Evolutionary conservation across 176 grass and related monocot genomes (phyloP).

Genomic region (Oropetium thomaeum): DNA sequence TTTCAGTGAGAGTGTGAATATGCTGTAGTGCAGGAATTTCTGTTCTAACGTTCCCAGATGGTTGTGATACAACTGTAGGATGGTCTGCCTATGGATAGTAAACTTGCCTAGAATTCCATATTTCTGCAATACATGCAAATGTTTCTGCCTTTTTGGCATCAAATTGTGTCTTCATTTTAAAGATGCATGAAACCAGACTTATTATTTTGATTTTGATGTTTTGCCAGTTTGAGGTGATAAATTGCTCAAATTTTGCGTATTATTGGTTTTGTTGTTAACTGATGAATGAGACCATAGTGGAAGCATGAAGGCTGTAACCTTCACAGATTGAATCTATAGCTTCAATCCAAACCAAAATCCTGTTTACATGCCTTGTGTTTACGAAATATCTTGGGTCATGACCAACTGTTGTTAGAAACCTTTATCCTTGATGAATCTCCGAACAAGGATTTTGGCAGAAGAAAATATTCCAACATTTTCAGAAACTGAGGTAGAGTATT

Average conservation of each 20-base stretch:
- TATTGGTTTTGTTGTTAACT: background rate
- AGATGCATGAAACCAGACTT: background rate
- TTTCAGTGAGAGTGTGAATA: slow-evolving; percentile 24
- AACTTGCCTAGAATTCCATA: background rate
- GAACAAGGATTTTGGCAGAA: background rate
- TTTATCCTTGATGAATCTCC: background rate
- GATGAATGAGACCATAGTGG: background rate
- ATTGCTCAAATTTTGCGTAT: too few species aligned
- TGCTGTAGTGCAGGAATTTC: background rate
- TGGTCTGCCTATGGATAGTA: background rate
- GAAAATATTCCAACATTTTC: background rate
- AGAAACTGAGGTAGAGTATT: background rate
- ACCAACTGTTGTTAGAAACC: background rate
- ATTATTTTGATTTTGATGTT: too few species aligned
- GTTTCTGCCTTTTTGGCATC: background rate
- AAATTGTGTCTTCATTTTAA: background rate
- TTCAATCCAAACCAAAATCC: background rate
- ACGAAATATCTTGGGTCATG: background rate
- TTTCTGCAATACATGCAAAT: background rate
- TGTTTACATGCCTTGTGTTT: background rate
- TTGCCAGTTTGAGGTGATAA: too few species aligned
- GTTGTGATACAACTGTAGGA: background rate
- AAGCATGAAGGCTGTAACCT: too few species aligned
- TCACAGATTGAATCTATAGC: background rate
- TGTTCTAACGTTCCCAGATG: background rate